These are phyloP conservation scores for Phytophthora sojae DNA, from an alignment of 352 stramenopile species.

Conservation along the genomic window DNA sequence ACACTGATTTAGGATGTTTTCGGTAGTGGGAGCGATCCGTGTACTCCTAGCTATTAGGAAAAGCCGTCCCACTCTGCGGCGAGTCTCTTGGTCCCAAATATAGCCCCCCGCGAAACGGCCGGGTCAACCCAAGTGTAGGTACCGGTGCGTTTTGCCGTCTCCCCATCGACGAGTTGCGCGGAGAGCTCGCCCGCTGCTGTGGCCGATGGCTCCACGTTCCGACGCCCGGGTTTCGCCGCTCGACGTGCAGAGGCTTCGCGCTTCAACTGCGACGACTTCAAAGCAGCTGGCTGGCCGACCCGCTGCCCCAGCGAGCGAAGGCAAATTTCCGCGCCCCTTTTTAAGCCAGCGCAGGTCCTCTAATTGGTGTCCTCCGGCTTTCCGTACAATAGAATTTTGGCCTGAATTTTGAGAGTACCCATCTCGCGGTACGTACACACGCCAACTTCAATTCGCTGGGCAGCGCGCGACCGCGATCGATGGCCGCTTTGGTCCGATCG, in stretches of 20 bases:
- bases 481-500: too few species aligned
- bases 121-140: conserved; percentile 30
- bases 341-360: conserved; percentile 28
- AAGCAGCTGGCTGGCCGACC: conserved; percentile 9
- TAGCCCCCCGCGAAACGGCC: conserved; percentile 21
- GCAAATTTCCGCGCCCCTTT: conserved; percentile 20
- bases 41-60: not conserved
- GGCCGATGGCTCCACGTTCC: not conserved
- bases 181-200: too few species aligned
- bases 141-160: not conserved
- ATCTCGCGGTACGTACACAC: conserved; percentile 13
- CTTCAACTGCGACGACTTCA: conserved; percentile 1
- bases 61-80: not conserved
- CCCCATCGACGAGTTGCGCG: too few species aligned
- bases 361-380: conserved; percentile 35
- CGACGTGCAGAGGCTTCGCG: not conserved
- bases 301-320: not conserved
- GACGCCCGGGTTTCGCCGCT: not conserved
- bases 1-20: too few species aligned
- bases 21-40: too few species aligned
- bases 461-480: not conserved
- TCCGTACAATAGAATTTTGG: conserved; percentile 33
- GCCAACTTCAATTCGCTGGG: conserved; percentile 36
- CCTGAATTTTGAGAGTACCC: conserved; percentile 24
- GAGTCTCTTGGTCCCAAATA: conserved; percentile 18